A percentile compares a stretch with the other conserved stretches of the same genome.
Conservation (phyloP, 441 rosid genomes). For the Gossypium lobatum region DNA sequence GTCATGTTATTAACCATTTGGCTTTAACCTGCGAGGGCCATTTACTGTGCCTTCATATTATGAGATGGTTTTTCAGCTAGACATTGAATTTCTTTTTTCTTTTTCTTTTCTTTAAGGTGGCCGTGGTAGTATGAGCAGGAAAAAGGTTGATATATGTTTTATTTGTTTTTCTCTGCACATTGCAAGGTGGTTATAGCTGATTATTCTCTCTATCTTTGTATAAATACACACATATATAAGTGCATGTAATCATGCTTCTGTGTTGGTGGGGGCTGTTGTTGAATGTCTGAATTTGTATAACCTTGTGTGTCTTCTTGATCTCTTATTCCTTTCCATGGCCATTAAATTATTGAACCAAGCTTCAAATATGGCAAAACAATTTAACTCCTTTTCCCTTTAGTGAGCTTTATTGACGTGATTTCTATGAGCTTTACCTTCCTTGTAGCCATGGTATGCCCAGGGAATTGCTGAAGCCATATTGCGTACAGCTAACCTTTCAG, state of each 20-base stretch:
- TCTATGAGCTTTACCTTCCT: conserved; percentile 12
- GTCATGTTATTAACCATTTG: too few relatives aligned
- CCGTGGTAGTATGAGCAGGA: too few relatives aligned
- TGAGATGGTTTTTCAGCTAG: too few relatives aligned
- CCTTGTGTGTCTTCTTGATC: not conserved
- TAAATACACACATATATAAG: not conserved
- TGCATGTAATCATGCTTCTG: not conserved
- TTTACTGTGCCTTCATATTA: too few relatives aligned
- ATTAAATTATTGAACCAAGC: not conserved
- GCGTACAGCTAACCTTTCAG: conserved; percentile 80
- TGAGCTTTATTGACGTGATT: not conserved
- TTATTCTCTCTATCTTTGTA: not conserved
- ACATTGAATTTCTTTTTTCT: too few relatives aligned
- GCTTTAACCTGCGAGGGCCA: too few relatives aligned
- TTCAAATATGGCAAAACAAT: not conserved
- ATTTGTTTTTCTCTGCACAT: too few relatives aligned
- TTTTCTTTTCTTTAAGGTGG: too few relatives aligned
- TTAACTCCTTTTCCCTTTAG: not conserved
- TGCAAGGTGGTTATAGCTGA: too few relatives aligned
- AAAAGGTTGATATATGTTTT: too few relatives aligned
- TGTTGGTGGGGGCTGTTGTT: not conserved
- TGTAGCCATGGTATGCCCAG: conserved; percentile 97
- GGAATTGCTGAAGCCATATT: conserved; percentile 93
- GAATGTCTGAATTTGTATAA: not conserved
- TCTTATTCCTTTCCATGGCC: not conserved